Base-by-base conservation (phyloP, 352 stramenopile species). In the Pythium aristosporum region DNA sequence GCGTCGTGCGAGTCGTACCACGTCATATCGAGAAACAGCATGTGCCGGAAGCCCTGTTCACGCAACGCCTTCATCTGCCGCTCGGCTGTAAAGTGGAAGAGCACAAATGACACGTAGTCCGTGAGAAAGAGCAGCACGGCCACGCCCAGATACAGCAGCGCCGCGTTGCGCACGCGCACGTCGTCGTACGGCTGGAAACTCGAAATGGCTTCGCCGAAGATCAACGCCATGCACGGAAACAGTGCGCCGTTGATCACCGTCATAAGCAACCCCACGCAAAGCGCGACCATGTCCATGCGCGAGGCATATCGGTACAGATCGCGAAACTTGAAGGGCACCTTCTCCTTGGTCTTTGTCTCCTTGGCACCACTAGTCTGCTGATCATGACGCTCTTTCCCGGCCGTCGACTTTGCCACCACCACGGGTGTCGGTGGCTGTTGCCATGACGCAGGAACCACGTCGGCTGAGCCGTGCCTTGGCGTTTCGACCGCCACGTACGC, bases 211-310 rank as follows among this genome's bases (percentile, higher is more conserved):
- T 76, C 69, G 13, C 69, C 69, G 41, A 80, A 80, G 36, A 77
- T 64, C 3, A 80, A 44, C 39, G 73, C 73, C 73, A 80, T 77
- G 28, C 69, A 80, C 25, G 73, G 70, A 58, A 74, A 73, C 1
- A 74, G 58, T 21, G 63, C 69, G 11, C 73, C 73, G 46, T 80
- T 80, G 42, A 71, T 64, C 7, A 34, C 41, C 13, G 70, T 69
- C 55, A 71, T 65, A 16, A 74, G 4, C 9, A 77, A 8, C 0
- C 73, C 73, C 18, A 74, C 25, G 34, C 55, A 52, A 13, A 80
- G 48, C 37, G 61, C 43, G 20, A 70, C 23, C 25, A 60, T 63
- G 52, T 80, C 73, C 20, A 57, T 36, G 5, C 34, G 6, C 9
- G 59, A 57, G 7, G 69, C 69, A 49, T 71, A 73, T 5, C 69